These are phyloP conservation scores for Brachypodium distachyon DNA, from an alignment of 202 grass and related monocot species.

Conservation along the genomic window DNA sequence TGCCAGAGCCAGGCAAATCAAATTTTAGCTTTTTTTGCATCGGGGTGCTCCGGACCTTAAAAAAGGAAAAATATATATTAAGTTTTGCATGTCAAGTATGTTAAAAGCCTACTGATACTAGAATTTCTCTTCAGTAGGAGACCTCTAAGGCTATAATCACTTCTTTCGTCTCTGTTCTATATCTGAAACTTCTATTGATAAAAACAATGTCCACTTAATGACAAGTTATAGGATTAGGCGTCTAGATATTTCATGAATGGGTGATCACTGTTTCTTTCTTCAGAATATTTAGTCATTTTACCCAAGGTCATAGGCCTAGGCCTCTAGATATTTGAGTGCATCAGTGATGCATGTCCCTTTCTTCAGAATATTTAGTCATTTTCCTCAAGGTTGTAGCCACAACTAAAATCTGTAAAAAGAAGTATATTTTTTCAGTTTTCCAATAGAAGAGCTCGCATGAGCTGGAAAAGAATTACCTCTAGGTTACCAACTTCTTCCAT, in stretches of 20 bases:
- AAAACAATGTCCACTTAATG: background rate
- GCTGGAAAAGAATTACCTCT: conserved; percentile 38
- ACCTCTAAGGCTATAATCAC: background rate
- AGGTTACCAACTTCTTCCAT: conserved; percentile 84
- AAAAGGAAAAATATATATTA: conserved; percentile 8
- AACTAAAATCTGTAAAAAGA: background rate
- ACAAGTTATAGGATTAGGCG: background rate
- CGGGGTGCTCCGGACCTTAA: conserved; percentile 29
- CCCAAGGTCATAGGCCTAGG: background rate
- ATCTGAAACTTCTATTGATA: background rate
- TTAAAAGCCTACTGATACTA: background rate
- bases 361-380: too few species aligned
- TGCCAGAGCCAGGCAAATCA: conserved; percentile 38
- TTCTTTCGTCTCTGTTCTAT: background rate
- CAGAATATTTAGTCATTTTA: too few species aligned
- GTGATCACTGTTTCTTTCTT: too few species aligned
- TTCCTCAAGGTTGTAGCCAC: background rate
- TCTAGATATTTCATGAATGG: background rate
- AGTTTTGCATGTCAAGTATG: background rate
- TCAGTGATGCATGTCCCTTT: too few species aligned
- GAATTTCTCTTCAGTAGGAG: background rate
- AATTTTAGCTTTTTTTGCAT: conserved; percentile 40
- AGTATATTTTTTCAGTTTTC: background rate
- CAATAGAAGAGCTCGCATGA: conserved; percentile 3
- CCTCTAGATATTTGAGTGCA: background rate